Percentiles rank a stretch among this genome's conserved stretches.
phyloP scores from a whole-genome alignment of 345 rosid genomes.

The Psidium friedrichsthalianum region DNA sequence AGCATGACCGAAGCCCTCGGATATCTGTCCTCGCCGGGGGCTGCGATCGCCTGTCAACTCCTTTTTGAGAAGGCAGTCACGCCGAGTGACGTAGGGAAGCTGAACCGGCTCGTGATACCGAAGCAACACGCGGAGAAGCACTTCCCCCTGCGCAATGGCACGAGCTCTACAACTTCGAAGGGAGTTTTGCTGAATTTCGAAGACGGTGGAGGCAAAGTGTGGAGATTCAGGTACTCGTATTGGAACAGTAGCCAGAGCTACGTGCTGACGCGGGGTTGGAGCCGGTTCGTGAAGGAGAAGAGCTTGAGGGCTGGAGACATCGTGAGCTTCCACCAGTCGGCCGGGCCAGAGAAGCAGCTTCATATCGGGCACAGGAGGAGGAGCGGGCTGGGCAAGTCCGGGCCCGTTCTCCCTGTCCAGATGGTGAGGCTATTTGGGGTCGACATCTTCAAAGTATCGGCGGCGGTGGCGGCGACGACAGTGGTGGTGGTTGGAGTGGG shows the following conservation, averaged over 20 bases:
- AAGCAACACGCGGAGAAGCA: conserved; percentile 67
- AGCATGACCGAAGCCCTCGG: background rate
- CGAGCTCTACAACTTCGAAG: conserved; percentile 18
- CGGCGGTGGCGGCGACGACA: background rate
- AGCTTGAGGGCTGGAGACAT: conserved; percentile 66
- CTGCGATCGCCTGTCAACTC: background rate
- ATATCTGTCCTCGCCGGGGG: background rate
- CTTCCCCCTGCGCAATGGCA: conserved; percentile 48
- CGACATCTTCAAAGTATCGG: background rate
- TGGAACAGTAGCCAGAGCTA: conserved; percentile 98
- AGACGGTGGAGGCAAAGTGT: conserved; percentile 60
- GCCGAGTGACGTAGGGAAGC: conserved; percentile 59
- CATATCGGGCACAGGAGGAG: conserved; percentile 46
- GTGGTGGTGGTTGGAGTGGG: conserved; percentile 11
- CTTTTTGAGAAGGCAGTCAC: conserved; percentile 47
- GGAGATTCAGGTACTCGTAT: conserved; percentile 92
- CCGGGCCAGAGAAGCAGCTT: conserved; percentile 57
- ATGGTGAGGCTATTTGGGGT: conserved; percentile 74
- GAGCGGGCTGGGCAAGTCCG: conserved; percentile 1
- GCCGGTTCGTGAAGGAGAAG: conserved; percentile 85
- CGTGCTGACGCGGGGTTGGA: conserved; percentile 94
- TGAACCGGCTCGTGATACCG: conserved; percentile 47
- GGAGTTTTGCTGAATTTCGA: conserved; percentile 59
- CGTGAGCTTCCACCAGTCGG: conserved; percentile 71
- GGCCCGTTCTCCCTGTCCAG: conserved; percentile 27